Evolutionary conservation across 2,329 filamentous ascomycete genomes (phyloP), one percentile per base, ranked within the genome.

Genomic region (Mollisiaceae sp.): DNA sequence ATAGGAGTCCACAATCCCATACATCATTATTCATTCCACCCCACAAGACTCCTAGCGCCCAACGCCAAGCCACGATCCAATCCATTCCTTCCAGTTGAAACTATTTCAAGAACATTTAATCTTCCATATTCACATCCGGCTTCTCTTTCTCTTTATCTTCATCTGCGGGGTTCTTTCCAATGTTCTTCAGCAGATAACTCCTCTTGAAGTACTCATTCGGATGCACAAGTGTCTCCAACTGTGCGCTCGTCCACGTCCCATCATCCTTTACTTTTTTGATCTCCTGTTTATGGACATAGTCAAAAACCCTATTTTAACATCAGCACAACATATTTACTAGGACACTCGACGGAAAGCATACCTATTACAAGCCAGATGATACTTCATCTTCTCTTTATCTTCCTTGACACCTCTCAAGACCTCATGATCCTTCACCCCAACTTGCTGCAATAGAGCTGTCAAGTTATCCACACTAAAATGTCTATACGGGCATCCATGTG

Each of bases 181-280:
- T 78, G 76, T 95, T 92, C 82, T 93, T 97, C 67, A 99, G 81
- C 72, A 96, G 75, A 78, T 93, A 98, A 77, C 93, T 97, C 63
- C 94, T 86, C 83, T 97, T 97, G 79, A 98, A 99, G 79, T 97
- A 99, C 70, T 94, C 94, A 77, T 99, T 99, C 12, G 95, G 95
- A 79, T 99, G 95, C 24, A 97, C 89, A 75, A 99, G 97, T 0
- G 94, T 98, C 79, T 98, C 94, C 50, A 97, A 83, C 77, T 97
- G 92, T 18, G 88, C 87, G 8, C 89, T 81, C 14, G 84, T 88
- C 88, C 90, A 90, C 60, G 89, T 82, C 6, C 87, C 85, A 59
- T 93, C 89, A 50, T 94, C 91, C 78, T 90, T 92, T 67, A 90
- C 91, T 74, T 86, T 88, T 75, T 88, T 91, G 65, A 95, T 87